Conservation (phyloP, 352 stramenopile genomes). For the Globisporangium emineosum region DNA sequence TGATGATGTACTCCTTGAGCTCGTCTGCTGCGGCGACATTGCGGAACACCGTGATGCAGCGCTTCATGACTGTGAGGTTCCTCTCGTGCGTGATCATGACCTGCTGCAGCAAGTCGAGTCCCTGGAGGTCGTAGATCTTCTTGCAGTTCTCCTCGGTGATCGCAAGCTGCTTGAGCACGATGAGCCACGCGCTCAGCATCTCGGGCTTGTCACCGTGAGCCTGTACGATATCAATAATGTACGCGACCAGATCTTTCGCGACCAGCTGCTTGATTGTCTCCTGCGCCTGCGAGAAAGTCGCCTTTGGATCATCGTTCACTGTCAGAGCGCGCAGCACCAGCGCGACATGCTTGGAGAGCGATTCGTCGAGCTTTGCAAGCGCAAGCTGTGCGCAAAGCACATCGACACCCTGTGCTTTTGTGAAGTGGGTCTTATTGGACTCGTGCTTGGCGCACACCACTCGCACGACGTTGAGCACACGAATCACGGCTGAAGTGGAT, state of each 20-base stretch:
- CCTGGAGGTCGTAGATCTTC: conserved; percentile 57
- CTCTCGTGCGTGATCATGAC: conserved; percentile 53
- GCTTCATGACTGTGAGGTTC: conserved; percentile 48
- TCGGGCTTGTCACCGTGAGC: conserved; percentile 30
- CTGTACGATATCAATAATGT: conserved; percentile 39
- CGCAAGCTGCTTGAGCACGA: conserved; percentile 73
- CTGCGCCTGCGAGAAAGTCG: conserved; percentile 65
- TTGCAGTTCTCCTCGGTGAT: conserved; percentile 77
- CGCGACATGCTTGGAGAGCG: conserved; percentile 49
- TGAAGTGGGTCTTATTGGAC: conserved; percentile 63
- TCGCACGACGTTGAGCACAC: conserved; percentile 36
- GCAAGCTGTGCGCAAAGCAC: conserved; percentile 33
- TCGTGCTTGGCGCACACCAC: conserved; percentile 58
- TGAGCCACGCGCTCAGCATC: conserved; percentile 54
- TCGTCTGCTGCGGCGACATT: conserved; percentile 75
- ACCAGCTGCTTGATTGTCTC: conserved; percentile 67
- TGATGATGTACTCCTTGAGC: conserved; percentile 61
- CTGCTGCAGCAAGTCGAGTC: conserved; percentile 51
- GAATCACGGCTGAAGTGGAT: not conserved
- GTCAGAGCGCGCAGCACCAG: conserved; percentile 56
- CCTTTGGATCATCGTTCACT: conserved; percentile 66
- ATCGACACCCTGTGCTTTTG: conserved; percentile 42
- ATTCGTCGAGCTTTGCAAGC: conserved; percentile 25
- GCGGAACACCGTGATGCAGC: conserved; percentile 63
- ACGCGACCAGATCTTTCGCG: conserved; percentile 46